These are phyloP conservation scores for Psilocybe cubensis DNA, from an alignment of 768 basidiomycete genomes.

Conservation along the genomic window DNA sequence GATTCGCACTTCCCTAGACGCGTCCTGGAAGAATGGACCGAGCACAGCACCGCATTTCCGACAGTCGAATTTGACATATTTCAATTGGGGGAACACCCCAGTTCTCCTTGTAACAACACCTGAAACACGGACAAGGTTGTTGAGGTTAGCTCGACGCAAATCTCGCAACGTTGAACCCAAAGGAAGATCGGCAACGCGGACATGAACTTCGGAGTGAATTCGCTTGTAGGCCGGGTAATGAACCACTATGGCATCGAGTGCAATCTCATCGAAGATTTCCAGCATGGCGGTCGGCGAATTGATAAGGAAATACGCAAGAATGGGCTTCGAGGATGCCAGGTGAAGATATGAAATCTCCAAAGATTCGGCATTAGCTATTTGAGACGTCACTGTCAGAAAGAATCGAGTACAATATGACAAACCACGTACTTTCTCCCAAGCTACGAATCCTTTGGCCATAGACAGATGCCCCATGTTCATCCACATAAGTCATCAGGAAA, in stretches of 20 bases:
- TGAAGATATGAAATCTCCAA: constrained; percentile 98
- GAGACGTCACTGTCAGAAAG: constrained; percentile 2
- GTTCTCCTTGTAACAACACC: constrained; percentile 96
- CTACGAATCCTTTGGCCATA: constrained; percentile 94
- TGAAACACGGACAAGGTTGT: constrained; percentile 92
- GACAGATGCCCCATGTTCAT: constrained; percentile 88
- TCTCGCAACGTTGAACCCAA: constrained; percentile 90
- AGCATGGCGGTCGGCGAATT: constrained; percentile 95
- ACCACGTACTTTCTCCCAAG: constrained; percentile 86
- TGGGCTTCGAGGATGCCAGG: constrained; percentile 88
- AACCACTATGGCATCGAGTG: constrained; percentile 90
- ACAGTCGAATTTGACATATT: constrained; percentile 99
- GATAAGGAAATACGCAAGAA: constrained; percentile 96
- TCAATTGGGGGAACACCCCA: constrained; percentile 98
- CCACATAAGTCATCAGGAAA: constrained; percentile 95
- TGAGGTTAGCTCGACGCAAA: constrained; percentile 88
- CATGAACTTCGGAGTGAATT: constrained; percentile 97
- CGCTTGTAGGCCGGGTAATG: constrained; percentile 96
- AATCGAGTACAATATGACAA: not conserved
- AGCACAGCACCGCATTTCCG: constrained; percentile 91
- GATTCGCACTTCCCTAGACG: constrained; percentile 90
- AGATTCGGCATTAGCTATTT: constrained; percentile 91
- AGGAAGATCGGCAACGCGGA: constrained; percentile 94
- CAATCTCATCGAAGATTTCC: constrained; percentile 93
- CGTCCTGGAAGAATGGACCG: constrained; percentile 98